These are phyloP conservation scores for Microcyclospora tardicrescens DNA, from an alignment of 2,329 filamentous ascomycete species.

Conservation along the genomic window DNA sequence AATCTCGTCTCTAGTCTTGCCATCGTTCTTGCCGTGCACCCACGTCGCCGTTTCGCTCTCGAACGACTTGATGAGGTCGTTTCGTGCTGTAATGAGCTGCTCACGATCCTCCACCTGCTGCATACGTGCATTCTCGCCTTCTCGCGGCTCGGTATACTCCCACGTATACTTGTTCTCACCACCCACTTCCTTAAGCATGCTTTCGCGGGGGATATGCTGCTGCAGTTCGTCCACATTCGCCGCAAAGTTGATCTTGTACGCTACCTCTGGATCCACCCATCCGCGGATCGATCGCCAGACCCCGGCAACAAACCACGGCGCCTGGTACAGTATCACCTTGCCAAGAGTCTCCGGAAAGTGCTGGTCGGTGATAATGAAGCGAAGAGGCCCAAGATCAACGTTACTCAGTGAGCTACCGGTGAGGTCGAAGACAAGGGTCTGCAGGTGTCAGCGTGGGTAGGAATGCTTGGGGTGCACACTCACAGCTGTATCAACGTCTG, in stretches of 20 bases:
- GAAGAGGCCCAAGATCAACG: constrained; percentile 96
- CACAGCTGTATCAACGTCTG: constrained; percentile 71
- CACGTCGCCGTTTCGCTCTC: constrained; percentile 64
- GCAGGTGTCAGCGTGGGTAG: no score
- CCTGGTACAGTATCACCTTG: constrained; percentile 82
- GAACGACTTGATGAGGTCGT: constrained; percentile 55
- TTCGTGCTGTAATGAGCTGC: constrained; percentile 49
- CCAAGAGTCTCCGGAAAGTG: constrained; percentile 94
- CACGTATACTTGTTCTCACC: constrained; percentile 79
- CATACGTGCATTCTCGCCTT: constrained; percentile 66
- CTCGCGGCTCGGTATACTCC: constrained; percentile 60
- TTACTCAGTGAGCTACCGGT: constrained; percentile 85
- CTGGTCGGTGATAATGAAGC: constrained; percentile 99
- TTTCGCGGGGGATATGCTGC: constrained; percentile 55
- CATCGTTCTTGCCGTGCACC: constrained; percentile 43
- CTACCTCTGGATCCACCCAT: constrained; percentile 95
- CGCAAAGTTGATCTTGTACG: constrained; percentile 85
- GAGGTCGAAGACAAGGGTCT: constrained; percentile 87
- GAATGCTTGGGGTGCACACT: no score
- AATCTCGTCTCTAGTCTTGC: constrained; percentile 45
- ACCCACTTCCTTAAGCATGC: constrained; percentile 71
- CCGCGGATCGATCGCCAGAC: constrained; percentile 92
- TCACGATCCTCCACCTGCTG: constrained; percentile 49
- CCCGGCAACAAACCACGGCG: constrained; percentile 95
- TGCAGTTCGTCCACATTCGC: constrained; percentile 68